Evolutionary conservation across 2,329 filamentous ascomycete genomes (phyloP), one percentile per base, ranked within the genome.

Genomic region (Curvularia sp.): DNA sequence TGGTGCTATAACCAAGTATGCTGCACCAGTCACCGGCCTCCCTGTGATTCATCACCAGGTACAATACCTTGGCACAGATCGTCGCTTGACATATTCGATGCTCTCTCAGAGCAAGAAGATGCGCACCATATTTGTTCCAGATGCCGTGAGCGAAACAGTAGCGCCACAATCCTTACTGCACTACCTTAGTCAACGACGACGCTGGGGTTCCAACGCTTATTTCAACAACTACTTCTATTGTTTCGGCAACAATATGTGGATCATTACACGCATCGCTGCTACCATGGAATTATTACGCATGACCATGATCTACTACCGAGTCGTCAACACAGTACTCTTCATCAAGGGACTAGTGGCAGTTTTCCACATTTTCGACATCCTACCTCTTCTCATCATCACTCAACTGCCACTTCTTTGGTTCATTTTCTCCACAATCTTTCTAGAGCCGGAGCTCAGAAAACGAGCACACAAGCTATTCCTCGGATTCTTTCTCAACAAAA

Each of bases 141-240:
- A 49, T 35, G 46, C 46, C 8, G 46, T 49, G 12, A 49, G 46
- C 46, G 30, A 49, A 28, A 49, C 46, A 22, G 46, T 49, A 15
- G 46, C 46, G 4, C 46, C 46, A 13, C 46, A 49, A 35, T 49
- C 46, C 13, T 22, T 49, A 31, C 26, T 49, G 46, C 46, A 49
- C 46, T 49, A 49, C 46, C 28, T 49, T 22, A 49, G 46, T 24
- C 46, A 49, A 24, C 46, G 46, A 49, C 46, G 46, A 49, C 46
- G 46, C 13, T 49, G 46, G 46, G 46, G 46, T 28, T 49, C 46
- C 46, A 49, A 49, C 15, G 46, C 46, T 35, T 49, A 49, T 35
- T 49, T 49, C 46, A 49, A 49, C 46, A 49, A 49, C 28, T 49
- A 49, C 46, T 49, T 49, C 46, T 49, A 49, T 35, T 49, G 46